Evolutionary conservation across 192 early-diverging fungal species (phyloP).

Genomic region (Gorgonomyces haynaldii): DNA sequence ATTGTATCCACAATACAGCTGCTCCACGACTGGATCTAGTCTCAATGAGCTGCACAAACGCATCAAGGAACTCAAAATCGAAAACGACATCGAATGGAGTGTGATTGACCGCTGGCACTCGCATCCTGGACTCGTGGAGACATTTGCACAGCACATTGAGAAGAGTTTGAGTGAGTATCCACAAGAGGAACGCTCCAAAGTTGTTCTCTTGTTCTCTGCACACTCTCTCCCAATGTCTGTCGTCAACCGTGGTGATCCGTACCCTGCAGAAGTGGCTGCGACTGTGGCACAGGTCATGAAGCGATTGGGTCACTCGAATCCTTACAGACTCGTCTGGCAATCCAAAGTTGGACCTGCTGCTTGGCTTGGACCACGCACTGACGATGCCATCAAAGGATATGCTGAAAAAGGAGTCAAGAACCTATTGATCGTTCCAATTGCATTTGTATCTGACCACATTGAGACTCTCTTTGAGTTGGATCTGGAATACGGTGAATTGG

Average conservation of each 20-base stretch:
- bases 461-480: conserved; percentile 97
- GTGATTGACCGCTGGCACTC: conserved; percentile 94
- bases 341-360: conserved; percentile 83
- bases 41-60: conserved; percentile 76
- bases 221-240: conserved; percentile 91
- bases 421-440: conserved; percentile 80
- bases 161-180: conserved; percentile 54
- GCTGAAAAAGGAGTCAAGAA: conserved; percentile 67
- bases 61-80: conserved; percentile 49
- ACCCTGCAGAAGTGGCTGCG: conserved; percentile 74
- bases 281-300: conserved; percentile 76
- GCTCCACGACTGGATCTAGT: conserved; percentile 84
- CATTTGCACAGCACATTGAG: conserved; percentile 71
- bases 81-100: conserved; percentile 68
- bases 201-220: conserved; percentile 86
- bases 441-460: conserved; percentile 94
- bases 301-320: conserved; percentile 56
- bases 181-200: conserved; percentile 47
- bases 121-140: conserved; percentile 72
- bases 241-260: conserved; percentile 84
- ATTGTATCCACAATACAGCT: conserved; percentile 95
- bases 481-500: conserved; percentile 80
- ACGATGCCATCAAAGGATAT: conserved; percentile 63
- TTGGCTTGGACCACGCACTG: conserved; percentile 88
- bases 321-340: conserved; percentile 90